Evolutionary conservation across 768 basidiomycete genomes (phyloP).

Genomic region (Macrocybe gigantea): DNA sequence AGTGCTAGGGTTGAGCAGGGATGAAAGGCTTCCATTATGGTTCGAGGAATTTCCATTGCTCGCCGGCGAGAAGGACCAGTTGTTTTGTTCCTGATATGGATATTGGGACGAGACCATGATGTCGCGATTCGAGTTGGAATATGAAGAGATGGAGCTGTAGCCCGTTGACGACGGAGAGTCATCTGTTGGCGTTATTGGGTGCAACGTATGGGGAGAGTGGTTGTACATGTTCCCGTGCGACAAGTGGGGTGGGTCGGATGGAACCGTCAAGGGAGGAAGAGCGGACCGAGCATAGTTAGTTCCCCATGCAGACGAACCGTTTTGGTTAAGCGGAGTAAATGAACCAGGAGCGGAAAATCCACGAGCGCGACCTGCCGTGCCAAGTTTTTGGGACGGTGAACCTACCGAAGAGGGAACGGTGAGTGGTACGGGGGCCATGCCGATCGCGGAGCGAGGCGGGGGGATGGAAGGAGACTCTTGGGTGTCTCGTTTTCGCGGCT

Average conservation of each 20-base stretch:
- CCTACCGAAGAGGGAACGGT: slow-evolving; percentile 49
- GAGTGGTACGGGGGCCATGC: slow-evolving; percentile 63
- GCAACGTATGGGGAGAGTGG: slow-evolving; percentile 55
- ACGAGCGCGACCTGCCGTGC: slow-evolving; percentile 55
- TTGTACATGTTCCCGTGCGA: slow-evolving; percentile 55
- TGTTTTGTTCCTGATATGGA: slow-evolving; percentile 53
- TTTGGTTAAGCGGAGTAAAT: slow-evolving; percentile 65
- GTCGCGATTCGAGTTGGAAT: slow-evolving; percentile 35
- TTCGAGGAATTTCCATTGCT: slow-evolving; percentile 49
- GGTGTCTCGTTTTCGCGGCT: slow-evolving; percentile 75
- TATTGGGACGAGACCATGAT: slow-evolving; percentile 49
- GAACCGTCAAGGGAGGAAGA: slow-evolving; percentile 79
- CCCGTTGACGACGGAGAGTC: slow-evolving; percentile 52
- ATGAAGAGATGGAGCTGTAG: slow-evolving; percentile 37
- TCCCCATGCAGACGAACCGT: slow-evolving; percentile 52
- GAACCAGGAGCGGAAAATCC: slow-evolving; percentile 84
- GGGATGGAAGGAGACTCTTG: slow-evolving; percentile 67
- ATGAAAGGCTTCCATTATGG: slow-evolving; percentile 72
- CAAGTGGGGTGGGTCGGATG: slow-evolving; percentile 63
- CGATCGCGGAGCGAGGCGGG: slow-evolving; percentile 72
- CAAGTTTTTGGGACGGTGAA: slow-evolving; percentile 32
- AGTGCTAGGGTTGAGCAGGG: slow-evolving; percentile 69
- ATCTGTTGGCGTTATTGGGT: slow-evolving; percentile 65
- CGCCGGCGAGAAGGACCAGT: slow-evolving; percentile 43
- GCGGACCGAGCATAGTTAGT: slow-evolving; percentile 54